Evolutionary conservation across 73 alveolate genomes (phyloP).

Genomic region (Paramecium bursaria): DNA sequence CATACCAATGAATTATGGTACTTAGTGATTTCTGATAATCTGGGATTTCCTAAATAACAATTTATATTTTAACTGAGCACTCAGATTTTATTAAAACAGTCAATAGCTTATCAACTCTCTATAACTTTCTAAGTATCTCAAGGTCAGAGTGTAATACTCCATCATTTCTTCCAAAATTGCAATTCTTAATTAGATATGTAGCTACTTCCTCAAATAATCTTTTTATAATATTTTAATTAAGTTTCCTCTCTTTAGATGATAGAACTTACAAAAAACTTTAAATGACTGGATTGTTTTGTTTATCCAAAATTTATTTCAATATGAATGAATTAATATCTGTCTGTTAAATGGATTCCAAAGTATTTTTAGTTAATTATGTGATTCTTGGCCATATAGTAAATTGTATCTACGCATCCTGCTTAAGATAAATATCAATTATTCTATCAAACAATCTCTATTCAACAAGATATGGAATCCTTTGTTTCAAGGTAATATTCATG

Average conservation of each 20-base stretch:
- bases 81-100: conserved; percentile 5
- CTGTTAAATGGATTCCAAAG: conserved; percentile 9
- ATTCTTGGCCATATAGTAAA: conserved; percentile 9
- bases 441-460: too few species aligned
- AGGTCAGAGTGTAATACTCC: conserved; percentile 32
- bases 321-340: conserved; percentile 5
- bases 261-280: conserved; percentile 12
- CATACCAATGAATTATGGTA: conserved; percentile 32
- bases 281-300: background rate
- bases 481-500: too few species aligned
- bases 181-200: background rate
- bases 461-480: too few species aligned
- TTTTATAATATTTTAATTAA: conserved; percentile 1
- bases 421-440: too few species aligned
- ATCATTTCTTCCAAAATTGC: conserved; percentile 57
- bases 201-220: conserved; percentile 15
- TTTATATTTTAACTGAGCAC: background rate
- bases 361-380: conserved; percentile 20
- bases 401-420: background rate
- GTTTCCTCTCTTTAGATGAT: conserved; percentile 16
- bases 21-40: background rate
- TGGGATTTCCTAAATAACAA: conserved; percentile 16
- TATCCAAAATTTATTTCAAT: background rate
- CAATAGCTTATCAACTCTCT: conserved; percentile 1
- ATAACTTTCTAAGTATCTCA: background rate